phyloP scores from a whole-genome alignment of 1,139 yeast genomes.

The Candida sp. region DNA sequence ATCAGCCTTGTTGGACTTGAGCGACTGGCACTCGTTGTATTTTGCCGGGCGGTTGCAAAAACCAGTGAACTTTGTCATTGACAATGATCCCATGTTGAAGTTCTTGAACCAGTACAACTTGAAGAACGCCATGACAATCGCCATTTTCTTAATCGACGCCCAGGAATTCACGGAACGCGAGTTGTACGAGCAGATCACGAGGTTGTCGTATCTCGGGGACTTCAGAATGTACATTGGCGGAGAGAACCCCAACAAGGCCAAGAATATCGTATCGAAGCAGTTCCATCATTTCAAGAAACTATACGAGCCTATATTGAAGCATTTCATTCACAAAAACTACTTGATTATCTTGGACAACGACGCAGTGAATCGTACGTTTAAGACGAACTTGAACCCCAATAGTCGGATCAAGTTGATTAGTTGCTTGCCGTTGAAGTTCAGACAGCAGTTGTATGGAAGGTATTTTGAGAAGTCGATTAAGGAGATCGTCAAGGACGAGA shows the following conservation, averaged over 20 bases:
- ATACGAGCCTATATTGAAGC: constrained; percentile 63
- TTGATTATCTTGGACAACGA: constrained; percentile 20
- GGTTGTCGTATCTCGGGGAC: constrained; percentile 89
- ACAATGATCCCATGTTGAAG: constrained; percentile 49
- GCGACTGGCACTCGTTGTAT: constrained; percentile 85
- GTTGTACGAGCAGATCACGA: constrained; percentile 78
- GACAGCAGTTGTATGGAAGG: constrained; percentile 44
- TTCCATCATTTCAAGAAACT: constrained; percentile 66
- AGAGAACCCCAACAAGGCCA: constrained; percentile 89
- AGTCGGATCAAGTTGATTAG: constrained; percentile 34
- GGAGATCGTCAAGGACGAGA: constrained; percentile 21
- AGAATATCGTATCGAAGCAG: constrained; percentile 85
- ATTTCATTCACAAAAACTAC: constrained; percentile 24
- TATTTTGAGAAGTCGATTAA: constrained; percentile 37
- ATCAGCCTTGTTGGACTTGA: constrained; percentile 65
- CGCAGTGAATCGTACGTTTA: constrained; percentile 20
- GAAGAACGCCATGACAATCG: constrained; percentile 77
- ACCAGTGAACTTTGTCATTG: constrained; percentile 78
- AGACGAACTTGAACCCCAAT: constrained; percentile 19
- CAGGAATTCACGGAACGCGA: constrained; percentile 59
- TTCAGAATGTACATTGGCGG: constrained; percentile 87
- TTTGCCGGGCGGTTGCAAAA: constrained; percentile 94
- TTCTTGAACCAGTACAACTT: constrained; percentile 79
- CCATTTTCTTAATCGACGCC: constrained; percentile 52
- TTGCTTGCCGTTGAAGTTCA: constrained; percentile 57